These are phyloP conservation scores for Debaryomyces castellii DNA, from an alignment of 805 yeast genomes.

Conservation along the genomic window DNA sequence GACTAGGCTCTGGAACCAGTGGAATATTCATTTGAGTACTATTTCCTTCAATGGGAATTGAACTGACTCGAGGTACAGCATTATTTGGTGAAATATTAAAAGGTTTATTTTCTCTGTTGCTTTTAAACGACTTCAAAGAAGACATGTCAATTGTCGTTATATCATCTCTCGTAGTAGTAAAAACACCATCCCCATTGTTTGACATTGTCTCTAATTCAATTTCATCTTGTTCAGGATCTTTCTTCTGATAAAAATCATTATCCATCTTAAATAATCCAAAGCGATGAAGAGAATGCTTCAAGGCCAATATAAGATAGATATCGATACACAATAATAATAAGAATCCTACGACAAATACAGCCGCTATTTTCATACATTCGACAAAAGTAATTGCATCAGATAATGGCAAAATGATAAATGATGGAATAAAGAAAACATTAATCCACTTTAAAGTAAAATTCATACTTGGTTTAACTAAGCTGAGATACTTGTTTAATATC, in stretches of 20 bases:
- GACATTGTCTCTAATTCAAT: constrained; percentile 13
- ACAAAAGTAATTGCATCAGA: constrained; percentile 62
- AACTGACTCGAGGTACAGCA: background rate
- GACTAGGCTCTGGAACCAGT: constrained; percentile 15
- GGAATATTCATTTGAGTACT: background rate
- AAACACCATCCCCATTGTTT: constrained; percentile 11
- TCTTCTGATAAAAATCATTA: constrained; percentile 4
- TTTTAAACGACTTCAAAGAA: constrained; percentile 14
- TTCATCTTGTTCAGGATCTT: constrained; percentile 12
- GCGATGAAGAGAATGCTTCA: constrained; percentile 17
- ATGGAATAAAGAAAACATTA: constrained; percentile 74
- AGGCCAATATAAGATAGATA: constrained; percentile 34
- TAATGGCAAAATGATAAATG: constrained; percentile 70
- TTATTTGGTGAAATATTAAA: background rate
- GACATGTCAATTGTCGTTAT: constrained; percentile 38
- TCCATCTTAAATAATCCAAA: constrained; percentile 9
- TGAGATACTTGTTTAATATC: constrained; percentile 30
- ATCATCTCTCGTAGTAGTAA: constrained; percentile 30
- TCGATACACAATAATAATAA: constrained; percentile 45
- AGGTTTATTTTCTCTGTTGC: constrained; percentile 9
- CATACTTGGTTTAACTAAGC: constrained; percentile 56
- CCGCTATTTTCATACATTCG: constrained; percentile 74
- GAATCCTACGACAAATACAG: constrained; percentile 68
- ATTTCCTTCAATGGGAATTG: constrained; percentile 3
- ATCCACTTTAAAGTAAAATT: constrained; percentile 76